Percentiles rank a stretch among this genome's conserved stretches.
These are phyloP conservation scores for Akanthomyces uredinophilus DNA, from an alignment of 2,329 filamentous ascomycete genomes.

Conservation along the genomic window DNA sequence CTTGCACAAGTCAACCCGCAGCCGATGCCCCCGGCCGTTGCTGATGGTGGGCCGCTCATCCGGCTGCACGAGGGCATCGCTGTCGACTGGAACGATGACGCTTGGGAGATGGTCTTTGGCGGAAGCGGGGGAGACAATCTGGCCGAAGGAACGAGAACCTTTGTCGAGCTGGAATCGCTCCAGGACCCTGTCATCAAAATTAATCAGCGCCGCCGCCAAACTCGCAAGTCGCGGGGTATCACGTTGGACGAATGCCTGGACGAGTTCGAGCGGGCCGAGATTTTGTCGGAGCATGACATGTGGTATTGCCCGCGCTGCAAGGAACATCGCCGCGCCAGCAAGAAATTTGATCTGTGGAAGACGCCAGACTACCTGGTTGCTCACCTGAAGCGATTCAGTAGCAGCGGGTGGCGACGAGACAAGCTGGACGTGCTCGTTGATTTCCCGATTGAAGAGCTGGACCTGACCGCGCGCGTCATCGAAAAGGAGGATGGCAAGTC, in stretches of 20 bases:
- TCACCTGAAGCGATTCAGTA: conserved; percentile 93
- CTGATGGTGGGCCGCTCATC: conserved; percentile 59
- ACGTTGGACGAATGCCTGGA: conserved; percentile 85
- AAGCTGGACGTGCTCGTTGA: conserved; percentile 90
- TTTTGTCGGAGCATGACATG: conserved; percentile 89
- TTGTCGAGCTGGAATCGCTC: conserved; percentile 45
- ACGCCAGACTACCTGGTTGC: conserved; percentile 91
- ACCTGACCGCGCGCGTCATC: conserved; percentile 74
- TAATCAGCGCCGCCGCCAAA: conserved; percentile 59
- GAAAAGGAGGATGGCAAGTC: conserved; percentile 75
- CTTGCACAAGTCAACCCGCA: conserved; percentile 27
- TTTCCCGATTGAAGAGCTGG: conserved; percentile 82
- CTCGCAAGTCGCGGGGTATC: conserved; percentile 56
- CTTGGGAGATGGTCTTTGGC: conserved; percentile 67
- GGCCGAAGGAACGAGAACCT: conserved; percentile 57
- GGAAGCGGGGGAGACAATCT: conserved; percentile 28
- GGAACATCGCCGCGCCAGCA: conserved; percentile 83
- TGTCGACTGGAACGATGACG: conserved; percentile 74
- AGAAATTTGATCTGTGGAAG: conserved; percentile 97
- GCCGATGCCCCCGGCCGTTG: conserved; percentile 33
- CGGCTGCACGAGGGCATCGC: conserved; percentile 79
- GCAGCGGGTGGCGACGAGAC: conserved; percentile 72
- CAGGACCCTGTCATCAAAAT: conserved; percentile 61
- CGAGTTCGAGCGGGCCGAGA: conserved; percentile 90
- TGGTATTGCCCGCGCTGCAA: conserved; percentile 98